phyloP scores from a whole-genome alignment of 208 protist genomes.

The Acanthamoeba rhysodes region DNA sequence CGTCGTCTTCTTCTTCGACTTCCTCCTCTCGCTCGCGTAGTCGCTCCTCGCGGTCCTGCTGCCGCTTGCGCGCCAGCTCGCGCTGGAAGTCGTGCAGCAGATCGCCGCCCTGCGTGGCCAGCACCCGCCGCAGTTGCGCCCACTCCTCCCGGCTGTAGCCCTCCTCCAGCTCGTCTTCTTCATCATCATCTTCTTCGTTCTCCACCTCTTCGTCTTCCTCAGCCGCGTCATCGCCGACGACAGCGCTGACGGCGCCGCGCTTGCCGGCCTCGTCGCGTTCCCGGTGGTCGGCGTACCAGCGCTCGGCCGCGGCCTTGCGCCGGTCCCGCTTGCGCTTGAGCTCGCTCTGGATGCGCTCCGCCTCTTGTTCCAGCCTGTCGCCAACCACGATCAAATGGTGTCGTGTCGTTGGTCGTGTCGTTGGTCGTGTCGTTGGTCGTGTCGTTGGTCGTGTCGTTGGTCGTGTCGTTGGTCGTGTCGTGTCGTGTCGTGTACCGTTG shows the following conservation, averaged over 20 bases:
- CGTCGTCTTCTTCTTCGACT: slow-evolving; percentile 35
- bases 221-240: background rate
- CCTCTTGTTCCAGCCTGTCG: slow-evolving; percentile 7
- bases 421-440: no score
- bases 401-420: background rate
- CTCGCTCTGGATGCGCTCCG: slow-evolving; percentile 9
- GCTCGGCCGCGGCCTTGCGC: background rate
- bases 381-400: background rate
- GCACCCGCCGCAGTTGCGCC: background rate
- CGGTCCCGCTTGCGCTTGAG: slow-evolving; percentile 42
- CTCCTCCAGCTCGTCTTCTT: slow-evolving; percentile 14
- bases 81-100: slow-evolving; percentile 37
- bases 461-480: no score
- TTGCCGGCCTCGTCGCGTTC: background rate
- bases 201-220: background rate
- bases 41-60: slow-evolving; percentile 51
- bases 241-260: background rate
- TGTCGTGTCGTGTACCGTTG: background rate
- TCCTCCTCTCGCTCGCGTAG: slow-evolving; percentile 24
- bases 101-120: background rate
- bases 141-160: slow-evolving; percentile 53
- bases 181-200: background rate
- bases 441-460: no score
- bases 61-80: slow-evolving; percentile 20
- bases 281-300: slow-evolving; percentile 7